phyloP scores from a whole-genome alignment of 371 early-diverging fungal genomes.

The Haplosporangium sp. region DNA sequence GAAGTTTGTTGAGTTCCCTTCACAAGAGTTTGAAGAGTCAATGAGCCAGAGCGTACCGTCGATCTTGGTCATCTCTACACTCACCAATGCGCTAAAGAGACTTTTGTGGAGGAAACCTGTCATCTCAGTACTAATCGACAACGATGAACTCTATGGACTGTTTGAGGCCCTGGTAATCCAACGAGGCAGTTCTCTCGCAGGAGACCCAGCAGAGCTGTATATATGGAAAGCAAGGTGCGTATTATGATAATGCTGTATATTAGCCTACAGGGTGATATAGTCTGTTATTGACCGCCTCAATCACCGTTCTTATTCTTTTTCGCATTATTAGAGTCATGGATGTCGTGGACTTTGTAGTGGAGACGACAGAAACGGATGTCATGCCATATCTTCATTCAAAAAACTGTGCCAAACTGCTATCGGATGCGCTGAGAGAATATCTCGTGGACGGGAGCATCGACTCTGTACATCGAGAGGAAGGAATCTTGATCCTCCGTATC shows the following conservation, averaged over 20 bases:
- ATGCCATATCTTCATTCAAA: slow-evolving; percentile 54
- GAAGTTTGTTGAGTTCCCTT: slow-evolving; percentile 48
- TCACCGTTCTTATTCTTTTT: background rate
- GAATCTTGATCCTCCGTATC: slow-evolving; percentile 47
- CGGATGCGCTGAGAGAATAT: slow-evolving; percentile 48
- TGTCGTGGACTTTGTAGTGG: slow-evolving; percentile 50
- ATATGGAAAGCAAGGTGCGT: slow-evolving; percentile 53
- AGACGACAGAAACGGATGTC: slow-evolving; percentile 49
- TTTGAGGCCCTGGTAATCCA: slow-evolving; percentile 48
- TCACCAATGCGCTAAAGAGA: slow-evolving; percentile 48
- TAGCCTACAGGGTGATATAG: background rate
- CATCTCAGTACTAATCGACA: slow-evolving; percentile 37
- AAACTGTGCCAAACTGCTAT: slow-evolving; percentile 41
- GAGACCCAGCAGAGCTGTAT: slow-evolving; percentile 52
- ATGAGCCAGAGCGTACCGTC: slow-evolving; percentile 39
- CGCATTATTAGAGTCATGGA: slow-evolving; percentile 40
- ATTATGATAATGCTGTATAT: too few relatives aligned
- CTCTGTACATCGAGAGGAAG: slow-evolving; percentile 54
- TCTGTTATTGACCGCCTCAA: background rate
- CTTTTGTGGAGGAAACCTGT: slow-evolving; percentile 51
- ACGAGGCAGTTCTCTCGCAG: slow-evolving; percentile 20
- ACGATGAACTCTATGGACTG: slow-evolving; percentile 47
- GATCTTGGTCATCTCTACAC: slow-evolving; percentile 43
- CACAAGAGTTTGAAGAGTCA: slow-evolving; percentile 41
- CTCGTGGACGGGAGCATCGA: slow-evolving; percentile 53